phyloP scores from a whole-genome alignment of 768 basidiomycete genomes.

The Macrolepiota dolichaula region DNA sequence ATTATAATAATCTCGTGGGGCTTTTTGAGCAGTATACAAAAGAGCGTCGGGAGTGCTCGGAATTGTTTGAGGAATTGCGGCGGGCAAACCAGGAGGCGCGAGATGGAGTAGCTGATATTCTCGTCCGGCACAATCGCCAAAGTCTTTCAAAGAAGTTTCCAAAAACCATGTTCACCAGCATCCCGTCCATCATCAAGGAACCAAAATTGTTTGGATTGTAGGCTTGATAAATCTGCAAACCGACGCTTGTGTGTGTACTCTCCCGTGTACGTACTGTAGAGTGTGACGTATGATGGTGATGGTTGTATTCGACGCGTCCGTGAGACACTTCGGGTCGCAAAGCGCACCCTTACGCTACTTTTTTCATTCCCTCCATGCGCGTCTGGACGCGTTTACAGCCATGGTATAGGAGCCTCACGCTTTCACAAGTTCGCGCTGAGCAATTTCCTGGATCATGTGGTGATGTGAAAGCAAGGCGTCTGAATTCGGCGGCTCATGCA shows the following conservation, averaged over 20 bases:
- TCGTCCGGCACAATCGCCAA: slow-evolving; percentile 47
- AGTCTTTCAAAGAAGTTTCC: slow-evolving; percentile 51
- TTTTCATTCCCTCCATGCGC: slow-evolving; percentile 7
- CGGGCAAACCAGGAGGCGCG: slow-evolving; percentile 35
- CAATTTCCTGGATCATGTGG: background rate
- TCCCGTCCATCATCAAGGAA: slow-evolving; percentile 20
- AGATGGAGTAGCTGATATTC: slow-evolving; percentile 29
- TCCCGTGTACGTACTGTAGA: background rate
- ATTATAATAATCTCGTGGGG: slow-evolving; percentile 52
- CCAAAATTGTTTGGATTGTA: background rate
- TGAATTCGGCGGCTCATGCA: background rate
- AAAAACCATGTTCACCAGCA: slow-evolving; percentile 32
- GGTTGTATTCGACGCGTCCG: background rate
- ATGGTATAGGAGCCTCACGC: slow-evolving; percentile 9
- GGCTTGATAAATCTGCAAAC: background rate
- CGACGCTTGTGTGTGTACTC: no score
- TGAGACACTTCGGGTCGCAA: background rate
- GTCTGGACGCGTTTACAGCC: slow-evolving; percentile 6
- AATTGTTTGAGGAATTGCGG: slow-evolving; percentile 38
- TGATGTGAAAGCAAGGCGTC: background rate
- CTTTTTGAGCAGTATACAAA: slow-evolving; percentile 52
- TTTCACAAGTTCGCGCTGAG: background rate
- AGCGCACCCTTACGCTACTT: slow-evolving; percentile 1
- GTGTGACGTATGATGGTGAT: background rate
- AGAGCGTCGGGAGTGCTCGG: slow-evolving; percentile 35